phyloP scores from a whole-genome alignment of 169 alveolate genomes.

The Plasmodium falciparum region DNA sequence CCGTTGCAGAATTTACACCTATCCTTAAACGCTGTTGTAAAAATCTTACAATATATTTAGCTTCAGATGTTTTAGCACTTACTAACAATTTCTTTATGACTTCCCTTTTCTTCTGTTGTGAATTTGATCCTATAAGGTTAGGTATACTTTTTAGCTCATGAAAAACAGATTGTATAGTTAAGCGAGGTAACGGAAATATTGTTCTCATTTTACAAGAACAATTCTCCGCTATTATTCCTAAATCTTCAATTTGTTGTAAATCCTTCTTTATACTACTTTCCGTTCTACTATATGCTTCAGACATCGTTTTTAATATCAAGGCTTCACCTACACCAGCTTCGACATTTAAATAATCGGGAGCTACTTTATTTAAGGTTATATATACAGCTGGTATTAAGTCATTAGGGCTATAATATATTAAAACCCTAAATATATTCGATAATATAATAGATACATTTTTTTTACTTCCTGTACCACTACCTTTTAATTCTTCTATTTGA shows the following conservation, averaged over 20 bases:
- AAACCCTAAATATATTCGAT: constrained; percentile 86
- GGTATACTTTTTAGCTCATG: constrained; percentile 83
- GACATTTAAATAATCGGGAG: constrained; percentile 95
- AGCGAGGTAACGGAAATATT: constrained; percentile 88
- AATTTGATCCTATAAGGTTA: constrained; percentile 81
- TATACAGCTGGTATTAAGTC: constrained; percentile 89
- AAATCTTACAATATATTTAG: constrained; percentile 95
- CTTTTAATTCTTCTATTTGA: constrained; percentile 88
- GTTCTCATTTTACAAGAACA: constrained; percentile 91
- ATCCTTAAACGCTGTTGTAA: constrained; percentile 96
- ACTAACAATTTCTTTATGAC: constrained; percentile 91
- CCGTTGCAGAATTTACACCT: constrained; percentile 96
- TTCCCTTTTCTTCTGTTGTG: constrained; percentile 84
- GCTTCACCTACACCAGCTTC: constrained; percentile 98
- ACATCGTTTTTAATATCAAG: constrained; percentile 93
- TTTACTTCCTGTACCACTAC: constrained; percentile 91
- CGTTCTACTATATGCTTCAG: constrained; percentile 95
- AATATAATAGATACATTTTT: constrained; percentile 87
- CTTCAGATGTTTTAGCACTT: constrained; percentile 94
- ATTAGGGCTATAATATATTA: constrained; percentile 88
- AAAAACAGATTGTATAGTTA: constrained; percentile 87
- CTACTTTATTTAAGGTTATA: constrained; percentile 89
- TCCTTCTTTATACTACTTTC: constrained; percentile 93
- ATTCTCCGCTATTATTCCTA: constrained; percentile 89
- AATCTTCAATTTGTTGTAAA: constrained; percentile 93